A percentile compares a stretch with the other conserved stretches of the same genome.
These are phyloP conservation scores for Musa balbisiana DNA, from an alignment of 202 grass and related monocot species.

Conservation along the genomic window DNA sequence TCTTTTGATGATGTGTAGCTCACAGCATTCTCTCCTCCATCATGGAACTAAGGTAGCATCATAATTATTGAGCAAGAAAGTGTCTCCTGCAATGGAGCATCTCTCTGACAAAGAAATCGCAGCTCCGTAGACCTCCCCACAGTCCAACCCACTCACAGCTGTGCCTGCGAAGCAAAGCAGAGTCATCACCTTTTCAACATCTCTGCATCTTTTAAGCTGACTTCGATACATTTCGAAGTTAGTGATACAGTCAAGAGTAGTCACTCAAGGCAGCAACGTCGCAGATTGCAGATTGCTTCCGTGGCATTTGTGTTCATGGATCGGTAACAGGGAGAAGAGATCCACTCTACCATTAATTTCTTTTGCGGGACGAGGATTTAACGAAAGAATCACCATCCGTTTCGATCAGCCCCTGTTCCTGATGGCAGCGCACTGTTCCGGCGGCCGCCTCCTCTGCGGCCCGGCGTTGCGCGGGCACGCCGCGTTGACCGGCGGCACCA, in stretches of 20 bases:
- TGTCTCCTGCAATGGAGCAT: background rate
- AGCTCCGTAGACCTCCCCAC: background rate
- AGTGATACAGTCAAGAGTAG: no score
- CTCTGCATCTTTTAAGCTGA: background rate
- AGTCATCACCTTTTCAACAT: background rate
- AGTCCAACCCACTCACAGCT: background rate
- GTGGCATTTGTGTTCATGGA: no score
- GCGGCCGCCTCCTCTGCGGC: slow-evolving; percentile 38
- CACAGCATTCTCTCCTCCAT: no score
- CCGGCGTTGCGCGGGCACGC: slow-evolving; percentile 64
- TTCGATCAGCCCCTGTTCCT: background rate
- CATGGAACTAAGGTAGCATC: no score
- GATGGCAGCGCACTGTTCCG: slow-evolving; percentile 40
- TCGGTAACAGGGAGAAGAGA: no score
- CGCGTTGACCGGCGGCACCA: slow-evolving; percentile 41
- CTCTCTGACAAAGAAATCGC: background rate
- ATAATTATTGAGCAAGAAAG: background rate
- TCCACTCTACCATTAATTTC: no score
- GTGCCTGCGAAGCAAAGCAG: background rate
- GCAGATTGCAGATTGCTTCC: no score
- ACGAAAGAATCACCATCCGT: no score
- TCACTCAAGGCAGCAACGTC: no score
- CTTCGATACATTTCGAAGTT: background rate
- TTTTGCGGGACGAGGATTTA: no score
- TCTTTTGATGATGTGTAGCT: no score